Conservation (phyloP, 495 filamentous ascomycete genomes). For the Penicillium goetzii region DNA sequence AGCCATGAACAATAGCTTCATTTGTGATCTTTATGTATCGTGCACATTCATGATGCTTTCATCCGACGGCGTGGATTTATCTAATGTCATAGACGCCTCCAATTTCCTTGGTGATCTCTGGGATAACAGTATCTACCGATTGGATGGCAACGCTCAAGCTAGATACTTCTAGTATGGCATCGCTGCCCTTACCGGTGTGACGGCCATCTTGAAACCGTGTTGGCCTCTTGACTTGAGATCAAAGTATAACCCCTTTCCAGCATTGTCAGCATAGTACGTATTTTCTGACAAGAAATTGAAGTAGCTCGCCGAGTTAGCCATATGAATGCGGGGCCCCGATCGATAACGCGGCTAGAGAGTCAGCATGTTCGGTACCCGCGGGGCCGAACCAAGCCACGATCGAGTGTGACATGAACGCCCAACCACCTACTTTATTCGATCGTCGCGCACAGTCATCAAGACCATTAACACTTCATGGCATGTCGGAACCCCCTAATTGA, state of each 20-base stretch:
- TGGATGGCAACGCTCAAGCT: slow-evolving; percentile 12
- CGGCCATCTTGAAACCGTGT: slow-evolving; percentile 9
- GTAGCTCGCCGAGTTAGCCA: too few relatives aligned
- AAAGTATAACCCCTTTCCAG: slow-evolving; percentile 5
- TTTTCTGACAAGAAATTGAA: background rate
- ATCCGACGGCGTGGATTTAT: slow-evolving; percentile 15
- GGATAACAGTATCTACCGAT: slow-evolving; percentile 12
- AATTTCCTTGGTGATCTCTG: slow-evolving; percentile 15
- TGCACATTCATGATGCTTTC: background rate
- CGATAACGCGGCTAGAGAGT: too few relatives aligned
- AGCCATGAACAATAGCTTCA: background rate
- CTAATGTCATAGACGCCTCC: slow-evolving; percentile 16
- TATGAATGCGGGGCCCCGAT: background rate
- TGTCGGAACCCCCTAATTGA: too few relatives aligned
- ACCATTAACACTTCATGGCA: background rate
- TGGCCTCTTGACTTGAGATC: slow-evolving; percentile 12
- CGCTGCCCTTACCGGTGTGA: slow-evolving; percentile 13
- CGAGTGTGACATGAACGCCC: background rate
- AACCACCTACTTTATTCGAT: background rate
- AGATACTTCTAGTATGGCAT: slow-evolving; percentile 23
- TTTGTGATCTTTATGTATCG: background rate
- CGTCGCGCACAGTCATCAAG: background rate
- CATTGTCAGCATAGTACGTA: background rate
- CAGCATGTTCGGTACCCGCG: background rate
- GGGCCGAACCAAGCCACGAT: background rate